Base-by-base conservation (phyloP, 129 eudicot species). In the Cynara cardunculus region DNA sequence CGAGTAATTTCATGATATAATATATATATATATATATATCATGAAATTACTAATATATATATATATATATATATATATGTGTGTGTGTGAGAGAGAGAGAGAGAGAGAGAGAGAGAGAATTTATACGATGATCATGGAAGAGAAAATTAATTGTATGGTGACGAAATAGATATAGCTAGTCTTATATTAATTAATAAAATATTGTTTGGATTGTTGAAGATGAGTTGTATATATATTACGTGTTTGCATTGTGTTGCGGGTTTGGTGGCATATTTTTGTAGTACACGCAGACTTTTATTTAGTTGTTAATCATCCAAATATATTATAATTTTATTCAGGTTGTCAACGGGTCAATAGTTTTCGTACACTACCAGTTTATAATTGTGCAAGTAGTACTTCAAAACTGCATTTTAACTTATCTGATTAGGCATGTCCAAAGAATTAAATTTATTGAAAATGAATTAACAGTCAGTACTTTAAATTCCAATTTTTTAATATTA, bases 261-360 rank as follows among this genome's bases (percentile, higher is more conserved):
- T 71, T 71, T 24, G 75, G 59, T 71, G 56, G 25, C 59, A 35
- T 71, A 71, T 34, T 71, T 71, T 71, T 71, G 75, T 71, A 35
- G 75, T 71, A 71, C 75, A 71, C 75, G 75, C 75, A 71, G 75
- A 71, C 75, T 71, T 71, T 34, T 32, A 41, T 34, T 71, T 71
- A 30, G 25, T 69, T 71, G 59, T 21, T 71, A 12, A 71, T 71
- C 56, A 71, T 71, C 26, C 14, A 56, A 56, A 56, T 56, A 5
- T 64, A 6, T 64, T 56, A 56, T 56, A 1, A n/a, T 49, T 49
- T 14, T n/a, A 59, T 59, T n/a, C 3, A 13, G 19, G 19, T 13
- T 11, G 18, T 46, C n/a, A 46, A 46, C 3, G 0, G 4, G 19
- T 44, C 59, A 13, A 35, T 1, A 7, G 4, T 44, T 44, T 44